Evolutionary conservation across 108 stramenopile species (phyloP).

Genomic region (Aurantiochytrium sp.): DNA sequence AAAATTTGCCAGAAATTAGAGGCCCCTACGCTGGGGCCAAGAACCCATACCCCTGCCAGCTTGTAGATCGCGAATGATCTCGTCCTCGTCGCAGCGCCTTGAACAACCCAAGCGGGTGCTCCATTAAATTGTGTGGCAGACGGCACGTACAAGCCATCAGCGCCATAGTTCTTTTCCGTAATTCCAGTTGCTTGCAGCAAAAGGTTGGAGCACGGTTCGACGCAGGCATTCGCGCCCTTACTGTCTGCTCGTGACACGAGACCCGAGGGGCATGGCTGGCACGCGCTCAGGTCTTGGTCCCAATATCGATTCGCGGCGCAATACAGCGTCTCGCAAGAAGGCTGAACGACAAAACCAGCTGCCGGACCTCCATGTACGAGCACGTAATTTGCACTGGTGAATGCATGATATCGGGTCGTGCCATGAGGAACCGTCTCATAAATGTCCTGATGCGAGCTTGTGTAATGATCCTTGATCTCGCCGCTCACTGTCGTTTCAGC

Average conservation of each 20-base stretch:
- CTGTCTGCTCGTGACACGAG: neutral
- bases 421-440: neutral
- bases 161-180: neutral
- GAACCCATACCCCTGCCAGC: neutral
- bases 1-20: neutral
- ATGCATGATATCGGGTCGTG: neutral
- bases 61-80: neutral
- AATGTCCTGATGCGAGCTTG: no score
- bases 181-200: neutral
- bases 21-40: neutral
- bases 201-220: neutral
- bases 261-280: neutral
- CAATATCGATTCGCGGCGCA: neutral
- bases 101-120: neutral
- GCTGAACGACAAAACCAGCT: neutral
- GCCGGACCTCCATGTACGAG: neutral
- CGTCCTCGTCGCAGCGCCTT: neutral
- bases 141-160: neutral
- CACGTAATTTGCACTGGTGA: neutral
- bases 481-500: no score
- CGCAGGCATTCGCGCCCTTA: neutral
- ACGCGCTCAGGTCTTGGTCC: neutral
- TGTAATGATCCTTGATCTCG: no score
- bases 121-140: neutral
- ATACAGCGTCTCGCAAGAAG: neutral